A percentile compares a stretch with the other conserved stretches of the same genome.
Conservation (phyloP, 306 rosid genomes). For the Sesbania bispinosa region DNA sequence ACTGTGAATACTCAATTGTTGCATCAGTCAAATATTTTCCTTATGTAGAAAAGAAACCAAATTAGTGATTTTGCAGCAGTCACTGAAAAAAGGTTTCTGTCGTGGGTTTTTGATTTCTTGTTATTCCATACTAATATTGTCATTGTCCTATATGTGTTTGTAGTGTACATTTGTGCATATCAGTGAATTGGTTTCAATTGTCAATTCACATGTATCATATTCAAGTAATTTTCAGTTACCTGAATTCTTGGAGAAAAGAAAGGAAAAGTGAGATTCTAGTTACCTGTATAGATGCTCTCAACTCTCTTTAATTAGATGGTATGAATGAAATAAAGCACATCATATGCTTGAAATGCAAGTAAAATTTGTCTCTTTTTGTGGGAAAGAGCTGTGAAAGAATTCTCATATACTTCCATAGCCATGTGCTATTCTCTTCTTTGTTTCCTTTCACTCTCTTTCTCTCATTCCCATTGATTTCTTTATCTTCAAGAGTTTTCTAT, state of each 20-base stretch:
- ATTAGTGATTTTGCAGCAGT: background rate
- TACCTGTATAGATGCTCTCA: conserved; percentile 31
- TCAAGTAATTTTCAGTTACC: background rate
- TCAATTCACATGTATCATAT: background rate
- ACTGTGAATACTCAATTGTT: background rate
- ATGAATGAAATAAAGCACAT: conserved; percentile 33
- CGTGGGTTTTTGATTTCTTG: background rate
- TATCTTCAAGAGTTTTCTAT: conserved; percentile 21
- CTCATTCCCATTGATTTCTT: conserved; percentile 20
- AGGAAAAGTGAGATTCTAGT: conserved; percentile 31
- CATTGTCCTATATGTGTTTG: background rate
- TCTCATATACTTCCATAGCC: background rate
- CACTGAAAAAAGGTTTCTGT: background rate
- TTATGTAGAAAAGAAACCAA: background rate
- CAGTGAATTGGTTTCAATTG: background rate
- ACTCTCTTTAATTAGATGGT: conserved; percentile 4
- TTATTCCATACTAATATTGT: background rate
- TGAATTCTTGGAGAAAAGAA: background rate
- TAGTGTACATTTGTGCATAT: background rate
- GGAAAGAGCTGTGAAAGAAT: conserved; percentile 14
- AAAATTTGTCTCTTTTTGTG: conserved; percentile 35
- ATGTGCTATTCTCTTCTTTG: conserved; percentile 30
- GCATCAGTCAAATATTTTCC: background rate
- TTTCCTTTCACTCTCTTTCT: conserved; percentile 28
- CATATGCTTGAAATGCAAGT: conserved; percentile 62